Percentiles rank a stretch among this genome's conserved stretches.
phyloP scores from a whole-genome alignment of 306 rosid genomes.

The Begonia peltatifolia region DNA sequence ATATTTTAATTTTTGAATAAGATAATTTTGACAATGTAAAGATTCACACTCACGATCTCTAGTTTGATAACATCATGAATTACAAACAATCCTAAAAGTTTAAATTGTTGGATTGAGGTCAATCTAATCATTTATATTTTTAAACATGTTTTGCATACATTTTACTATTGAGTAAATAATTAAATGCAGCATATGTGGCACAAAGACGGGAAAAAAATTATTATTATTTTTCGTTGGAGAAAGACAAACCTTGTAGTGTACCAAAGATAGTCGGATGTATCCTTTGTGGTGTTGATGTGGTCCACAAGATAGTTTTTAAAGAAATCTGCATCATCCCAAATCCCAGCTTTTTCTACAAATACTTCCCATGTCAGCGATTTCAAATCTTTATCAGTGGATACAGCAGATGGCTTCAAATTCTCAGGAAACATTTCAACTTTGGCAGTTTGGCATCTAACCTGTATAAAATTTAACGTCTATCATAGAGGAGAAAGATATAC shows the following conservation, averaged over 20 bases:
- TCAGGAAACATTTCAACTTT: conserved; percentile 58
- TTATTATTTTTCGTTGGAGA: background rate
- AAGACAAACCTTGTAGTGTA: conserved; percentile 62
- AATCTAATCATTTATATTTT: too few species aligned
- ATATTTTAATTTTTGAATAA: too few species aligned
- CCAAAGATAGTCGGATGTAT: conserved; percentile 88
- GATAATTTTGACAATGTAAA: too few species aligned
- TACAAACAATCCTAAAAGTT: too few species aligned
- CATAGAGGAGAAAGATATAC: background rate
- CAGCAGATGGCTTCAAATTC: conserved; percentile 30
- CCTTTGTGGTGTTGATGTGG: conserved; percentile 87
- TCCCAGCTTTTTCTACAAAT: conserved; percentile 62
- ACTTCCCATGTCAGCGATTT: conserved; percentile 51
- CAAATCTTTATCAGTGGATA: conserved; percentile 22
- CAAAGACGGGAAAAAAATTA: too few species aligned
- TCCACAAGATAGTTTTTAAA: conserved; percentile 65
- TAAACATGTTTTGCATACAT: too few species aligned
- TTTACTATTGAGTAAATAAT: too few species aligned
- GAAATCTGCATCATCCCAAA: conserved; percentile 71
- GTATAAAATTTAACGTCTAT: conserved; percentile 24
- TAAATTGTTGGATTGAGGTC: too few species aligned
- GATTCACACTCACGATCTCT: too few species aligned
- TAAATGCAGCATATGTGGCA: too few species aligned
- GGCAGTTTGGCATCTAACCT: conserved; percentile 56
- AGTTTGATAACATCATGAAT: too few species aligned